phyloP scores from a whole-genome alignment of 306 rosid genomes.

The Vicia faba region DNA sequence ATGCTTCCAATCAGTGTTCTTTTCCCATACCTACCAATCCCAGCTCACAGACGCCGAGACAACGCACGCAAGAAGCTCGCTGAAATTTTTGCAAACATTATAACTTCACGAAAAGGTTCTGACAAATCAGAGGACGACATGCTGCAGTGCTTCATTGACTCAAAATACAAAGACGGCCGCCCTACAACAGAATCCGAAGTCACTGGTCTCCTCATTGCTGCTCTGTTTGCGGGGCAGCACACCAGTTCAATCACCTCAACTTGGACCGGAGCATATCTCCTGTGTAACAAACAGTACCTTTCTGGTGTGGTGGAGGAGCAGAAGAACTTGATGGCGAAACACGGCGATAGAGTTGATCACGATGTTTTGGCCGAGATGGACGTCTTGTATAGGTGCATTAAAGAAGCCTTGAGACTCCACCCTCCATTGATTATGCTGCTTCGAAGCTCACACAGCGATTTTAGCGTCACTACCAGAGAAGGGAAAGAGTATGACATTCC shows the following conservation, averaged over 20 bases:
- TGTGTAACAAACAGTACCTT: slow-evolving; percentile 64
- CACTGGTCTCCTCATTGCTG: slow-evolving; percentile 84
- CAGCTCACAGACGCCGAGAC: slow-evolving; percentile 90
- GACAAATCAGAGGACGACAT: slow-evolving; percentile 77
- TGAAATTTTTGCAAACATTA: slow-evolving; percentile 70
- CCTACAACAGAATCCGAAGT: slow-evolving; percentile 83
- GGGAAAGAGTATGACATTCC: slow-evolving; percentile 88
- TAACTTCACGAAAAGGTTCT: slow-evolving; percentile 62
- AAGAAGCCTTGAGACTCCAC: slow-evolving; percentile 96
- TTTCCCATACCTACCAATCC: slow-evolving; percentile 89
- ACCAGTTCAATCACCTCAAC: slow-evolving; percentile 96
- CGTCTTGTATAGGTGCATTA: slow-evolving; percentile 72
- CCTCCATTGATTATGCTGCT: slow-evolving; percentile 91
- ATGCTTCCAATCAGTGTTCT: slow-evolving; percentile 77
- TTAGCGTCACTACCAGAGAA: slow-evolving; percentile 70
- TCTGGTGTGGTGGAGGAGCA: slow-evolving; percentile 81
- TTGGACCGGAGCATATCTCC: slow-evolving; percentile 96
- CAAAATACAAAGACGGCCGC: slow-evolving; percentile 94
- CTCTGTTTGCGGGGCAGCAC: slow-evolving; percentile 69
- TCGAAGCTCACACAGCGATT: slow-evolving; percentile 83
- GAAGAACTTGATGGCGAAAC: slow-evolving; percentile 62
- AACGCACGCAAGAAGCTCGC: slow-evolving; percentile 80
- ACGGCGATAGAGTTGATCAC: slow-evolving; percentile 80
- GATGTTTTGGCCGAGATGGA: slow-evolving; percentile 98
- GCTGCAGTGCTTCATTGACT: slow-evolving; percentile 93